A percentile compares a stretch with the other conserved stretches of the same genome.
Evolutionary conservation across 768 basidiomycete genomes (phyloP).

Genomic region (Russula earlei): DNA sequence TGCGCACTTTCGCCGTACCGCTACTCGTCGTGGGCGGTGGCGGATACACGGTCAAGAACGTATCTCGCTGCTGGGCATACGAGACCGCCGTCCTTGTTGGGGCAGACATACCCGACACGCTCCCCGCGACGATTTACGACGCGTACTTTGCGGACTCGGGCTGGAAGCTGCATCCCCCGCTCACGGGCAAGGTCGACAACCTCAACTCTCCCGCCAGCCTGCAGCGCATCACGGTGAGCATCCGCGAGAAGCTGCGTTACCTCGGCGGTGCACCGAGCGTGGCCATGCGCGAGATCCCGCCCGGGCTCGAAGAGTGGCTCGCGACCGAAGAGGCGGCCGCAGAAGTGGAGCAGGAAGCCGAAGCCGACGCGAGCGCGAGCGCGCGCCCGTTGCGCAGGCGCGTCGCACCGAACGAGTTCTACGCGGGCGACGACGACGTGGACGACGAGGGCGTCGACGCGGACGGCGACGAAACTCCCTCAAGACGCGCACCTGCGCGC

Average conservation of each 20-base stretch:
- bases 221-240: constrained; percentile 78
- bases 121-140: constrained; percentile 86
- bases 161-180: constrained; percentile 87
- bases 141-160: constrained; percentile 87
- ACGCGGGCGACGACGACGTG: constrained; percentile 49
- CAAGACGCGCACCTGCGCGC: constrained; percentile 25
- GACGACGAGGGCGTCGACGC: constrained; percentile 36
- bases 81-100: constrained; percentile 92
- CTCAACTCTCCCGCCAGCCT: constrained; percentile 76
- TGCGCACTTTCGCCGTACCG: constrained; percentile 85
- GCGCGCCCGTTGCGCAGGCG: constrained; percentile 38
- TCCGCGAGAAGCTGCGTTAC: constrained; percentile 83
- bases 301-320: constrained; percentile 72
- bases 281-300: constrained; percentile 92
- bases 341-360: constrained; percentile 62
- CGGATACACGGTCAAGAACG: constrained; percentile 95
- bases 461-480: constrained; percentile 23
- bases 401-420: constrained; percentile 57
- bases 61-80: constrained; percentile 98
- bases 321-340: constrained; percentile 56
- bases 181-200: constrained; percentile 89
- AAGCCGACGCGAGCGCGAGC: constrained; percentile 44
- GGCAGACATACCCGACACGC: constrained; percentile 70
- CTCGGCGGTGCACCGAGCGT: constrained; percentile 95
- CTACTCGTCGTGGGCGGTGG: constrained; percentile 90